Base-by-base conservation (phyloP, 208 protist genomes). In the Acanthamoeba lenticulata region DNA sequence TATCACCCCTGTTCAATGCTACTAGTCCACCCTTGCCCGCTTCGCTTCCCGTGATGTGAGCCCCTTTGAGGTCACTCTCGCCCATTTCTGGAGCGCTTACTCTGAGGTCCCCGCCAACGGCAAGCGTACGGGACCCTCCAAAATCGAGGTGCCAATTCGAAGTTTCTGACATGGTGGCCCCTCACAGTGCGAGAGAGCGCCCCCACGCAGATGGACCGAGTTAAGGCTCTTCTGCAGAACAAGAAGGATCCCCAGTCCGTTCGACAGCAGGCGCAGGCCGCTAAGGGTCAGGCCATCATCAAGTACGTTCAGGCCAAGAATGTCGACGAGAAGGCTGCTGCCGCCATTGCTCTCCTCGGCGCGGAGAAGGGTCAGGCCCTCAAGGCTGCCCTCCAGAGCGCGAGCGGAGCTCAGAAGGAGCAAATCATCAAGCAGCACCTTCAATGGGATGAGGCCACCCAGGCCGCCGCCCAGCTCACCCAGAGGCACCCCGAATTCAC, bases 401-500 rank as follows among this genome's bases (percentile, higher is more conserved):
- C 32, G 2, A 44, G 32, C 67, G 38, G 32, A n/a, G 29, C 67
- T 34, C 2, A 38, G 36, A 77, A 77, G 67, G 67, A 77, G 67
- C 67, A 77, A 34, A 44, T 77, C 36, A 29, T 77, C 67, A 77
- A 44, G 67, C 36, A 77, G 67, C 67, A 77, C 67, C 67, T 77
- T 44, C 29, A 44, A 11, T 77, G 67, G 67, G 67, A 77, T n/a
- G 67, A 77, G 67, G 67, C 67, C 34, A 77, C 67, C 29, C 67
- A 44, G 29, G 67, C 67, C 34, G 67, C 67, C 34, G 67, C 67
- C 67, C 32, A 40, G 34, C 67, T 77, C 67, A 77, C 67, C 19
- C 67, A 77, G 67, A 77, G 21, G 67, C 67, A 77, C 21, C 67
- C 67, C 38, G 67, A 77, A 34, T 77, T 77, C 67, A 77, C 67